A percentile compares a stretch with the other conserved stretches of the same genome.
Conservation (phyloP, 164 flowering plant species). For the Chimonanthus praecox region DNA sequence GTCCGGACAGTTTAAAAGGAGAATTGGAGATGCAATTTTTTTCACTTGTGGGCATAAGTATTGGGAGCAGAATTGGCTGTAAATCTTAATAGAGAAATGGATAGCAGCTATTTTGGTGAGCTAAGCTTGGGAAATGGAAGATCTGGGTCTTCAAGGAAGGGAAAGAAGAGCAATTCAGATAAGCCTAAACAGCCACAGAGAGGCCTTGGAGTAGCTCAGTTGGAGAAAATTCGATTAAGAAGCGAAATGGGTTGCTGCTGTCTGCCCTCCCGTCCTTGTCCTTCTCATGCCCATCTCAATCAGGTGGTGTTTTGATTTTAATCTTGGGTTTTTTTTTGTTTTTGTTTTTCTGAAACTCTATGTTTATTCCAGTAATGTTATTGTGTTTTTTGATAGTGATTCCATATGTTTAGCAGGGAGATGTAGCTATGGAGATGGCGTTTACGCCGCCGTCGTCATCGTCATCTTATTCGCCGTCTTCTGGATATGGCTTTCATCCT, state of each 20-base stretch:
- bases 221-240: slow-evolving; percentile 84
- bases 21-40: slow-evolving; percentile 6
- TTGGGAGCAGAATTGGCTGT: background rate
- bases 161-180: slow-evolving; percentile 58
- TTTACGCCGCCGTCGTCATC: background rate
- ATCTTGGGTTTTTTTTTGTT: background rate
- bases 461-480: background rate
- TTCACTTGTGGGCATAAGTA: background rate
- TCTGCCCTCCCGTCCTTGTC: slow-evolving; percentile 25
- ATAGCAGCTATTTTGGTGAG: slow-evolving; percentile 56
- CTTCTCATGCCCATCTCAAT: slow-evolving; percentile 24
- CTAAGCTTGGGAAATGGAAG: slow-evolving; percentile 46
- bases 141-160: slow-evolving; percentile 55
- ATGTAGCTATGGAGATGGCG: slow-evolving; percentile 9
- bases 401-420: too few species aligned
- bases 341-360: background rate
- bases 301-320: slow-evolving; percentile 20
- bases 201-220: slow-evolving; percentile 95
- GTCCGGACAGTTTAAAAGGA: slow-evolving; percentile 21
- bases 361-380: too few species aligned
- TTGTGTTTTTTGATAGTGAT: too few species aligned
- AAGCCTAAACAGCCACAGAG: slow-evolving; percentile 94
- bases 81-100: slow-evolving; percentile 29
- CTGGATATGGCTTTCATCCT: background rate
- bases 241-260: slow-evolving; percentile 43